phyloP scores from a whole-genome alignment of 2,329 filamentous ascomycete genomes.

The Colletotrichum cuscutae region DNA sequence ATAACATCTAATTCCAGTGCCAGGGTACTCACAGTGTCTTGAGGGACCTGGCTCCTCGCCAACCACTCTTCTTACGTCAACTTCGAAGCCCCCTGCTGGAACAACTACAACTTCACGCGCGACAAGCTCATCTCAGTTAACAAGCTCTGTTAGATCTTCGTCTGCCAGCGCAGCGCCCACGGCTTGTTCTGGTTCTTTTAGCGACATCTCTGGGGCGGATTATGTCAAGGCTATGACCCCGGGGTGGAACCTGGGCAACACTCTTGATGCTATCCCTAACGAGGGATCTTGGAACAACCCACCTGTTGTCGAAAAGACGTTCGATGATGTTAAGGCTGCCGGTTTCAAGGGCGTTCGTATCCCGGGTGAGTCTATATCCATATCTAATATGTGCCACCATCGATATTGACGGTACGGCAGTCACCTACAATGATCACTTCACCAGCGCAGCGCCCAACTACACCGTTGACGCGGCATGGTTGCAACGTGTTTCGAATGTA shows the following conservation, averaged over 20 bases:
- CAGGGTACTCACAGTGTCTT: slow-evolving; percentile 34
- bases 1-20: not conserved
- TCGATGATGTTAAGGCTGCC: slow-evolving; percentile 60
- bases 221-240: slow-evolving; percentile 60
- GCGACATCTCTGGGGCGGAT: slow-evolving; percentile 54
- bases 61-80: slow-evolving; percentile 14
- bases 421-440: slow-evolving; percentile 70
- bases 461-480: slow-evolving; percentile 64
- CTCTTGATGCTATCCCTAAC: slow-evolving; percentile 53
- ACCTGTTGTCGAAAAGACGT: slow-evolving; percentile 58
- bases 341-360: slow-evolving; percentile 69
- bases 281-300: slow-evolving; percentile 70
- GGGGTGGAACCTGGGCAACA: slow-evolving; percentile 72
- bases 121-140: not conserved
- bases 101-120: not conserved
- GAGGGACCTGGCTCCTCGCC: not conserved
- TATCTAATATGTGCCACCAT: too few species aligned
- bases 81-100: not conserved
- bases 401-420: slow-evolving; percentile 41
- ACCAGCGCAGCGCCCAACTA: slow-evolving; percentile 59
- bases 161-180: slow-evolving; percentile 14
- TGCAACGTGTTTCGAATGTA: slow-evolving; percentile 67
- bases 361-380: slow-evolving; percentile 44
- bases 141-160: slow-evolving; percentile 8
- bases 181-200: slow-evolving; percentile 54